Evolutionary conservation across 106 monocot species (phyloP).

Genomic region (Allium cepa): DNA sequence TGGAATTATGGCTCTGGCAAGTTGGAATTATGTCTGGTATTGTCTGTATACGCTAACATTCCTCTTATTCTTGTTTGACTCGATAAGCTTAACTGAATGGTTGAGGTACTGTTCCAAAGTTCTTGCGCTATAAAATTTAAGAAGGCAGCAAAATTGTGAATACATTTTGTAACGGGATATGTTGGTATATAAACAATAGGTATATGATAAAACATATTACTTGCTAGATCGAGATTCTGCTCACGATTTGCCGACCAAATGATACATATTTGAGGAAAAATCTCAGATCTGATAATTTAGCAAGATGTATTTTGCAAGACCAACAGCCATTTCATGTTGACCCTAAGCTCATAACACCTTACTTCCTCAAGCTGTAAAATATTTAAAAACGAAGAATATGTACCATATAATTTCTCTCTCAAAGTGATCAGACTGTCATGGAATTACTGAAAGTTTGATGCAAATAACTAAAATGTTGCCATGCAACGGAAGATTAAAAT

Average conservation of each 20-base stretch:
- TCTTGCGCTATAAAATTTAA: constrained; percentile 50
- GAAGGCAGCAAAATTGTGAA: neutral
- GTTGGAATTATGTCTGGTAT: constrained; percentile 73
- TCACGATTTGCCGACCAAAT: constrained; percentile 92
- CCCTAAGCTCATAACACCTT: constrained; percentile 83
- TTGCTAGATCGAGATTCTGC: constrained; percentile 95
- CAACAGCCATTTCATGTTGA: constrained; percentile 85
- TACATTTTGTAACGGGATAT: no score
- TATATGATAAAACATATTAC: constrained; percentile 24
- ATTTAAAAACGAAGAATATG: no score
- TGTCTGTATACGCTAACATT: constrained; percentile 37
- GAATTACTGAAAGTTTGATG: no score
- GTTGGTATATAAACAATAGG: no score
- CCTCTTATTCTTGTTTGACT: constrained; percentile 29
- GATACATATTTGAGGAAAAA: constrained; percentile 59
- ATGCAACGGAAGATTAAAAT: no score
- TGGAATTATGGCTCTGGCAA: constrained; percentile 79
- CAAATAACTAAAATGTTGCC: no score
- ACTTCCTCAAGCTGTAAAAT: constrained; percentile 83
- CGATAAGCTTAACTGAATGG: constrained; percentile 65
- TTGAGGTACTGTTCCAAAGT: constrained; percentile 88
- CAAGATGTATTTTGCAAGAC: constrained; percentile 68
- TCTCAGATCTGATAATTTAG: constrained; percentile 52
- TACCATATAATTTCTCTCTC: no score
- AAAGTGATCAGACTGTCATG: no score